A percentile compares a stretch with the other conserved stretches of the same genome.
Evolutionary conservation across 1,284 basidiomycete species (phyloP).

Genomic region (Trametes hirsuta): DNA sequence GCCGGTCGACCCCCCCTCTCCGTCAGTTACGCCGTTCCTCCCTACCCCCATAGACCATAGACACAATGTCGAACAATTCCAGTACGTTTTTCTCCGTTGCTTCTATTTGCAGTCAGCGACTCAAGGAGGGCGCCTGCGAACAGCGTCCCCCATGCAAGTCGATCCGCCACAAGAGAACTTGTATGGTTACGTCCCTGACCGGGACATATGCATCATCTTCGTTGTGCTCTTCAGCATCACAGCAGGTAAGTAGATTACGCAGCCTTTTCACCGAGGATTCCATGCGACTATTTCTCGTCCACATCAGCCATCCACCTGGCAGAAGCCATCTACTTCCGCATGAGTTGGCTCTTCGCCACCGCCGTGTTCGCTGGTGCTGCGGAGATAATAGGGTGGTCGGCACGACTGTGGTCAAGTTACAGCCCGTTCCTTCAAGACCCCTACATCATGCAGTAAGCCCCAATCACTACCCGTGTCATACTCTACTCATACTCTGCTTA

Average conservation of each 20-base stretch:
- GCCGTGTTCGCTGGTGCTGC: constrained; percentile 24
- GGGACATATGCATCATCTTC: constrained; percentile 17
- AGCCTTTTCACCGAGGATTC: neutral
- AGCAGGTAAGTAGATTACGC: constrained; percentile 9
- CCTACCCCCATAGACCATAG: neutral
- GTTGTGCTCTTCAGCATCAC: constrained; percentile 18
- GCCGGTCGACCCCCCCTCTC: constrained; percentile 5
- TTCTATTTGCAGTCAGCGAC: neutral
- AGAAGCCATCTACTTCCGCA: constrained; percentile 4
- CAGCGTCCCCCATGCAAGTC: neutral
- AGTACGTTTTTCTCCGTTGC: neutral
- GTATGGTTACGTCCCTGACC: constrained; percentile 16
- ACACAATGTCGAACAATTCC: neutral
- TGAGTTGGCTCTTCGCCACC: constrained; percentile 13
- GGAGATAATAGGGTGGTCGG: constrained; percentile 55
- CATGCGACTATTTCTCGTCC: neutral
- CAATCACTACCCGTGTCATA: constrained; percentile 34
- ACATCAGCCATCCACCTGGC: neutral
- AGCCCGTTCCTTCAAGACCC: constrained; percentile 25
- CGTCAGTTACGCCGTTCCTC: neutral
- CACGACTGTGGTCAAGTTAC: constrained; percentile 37
- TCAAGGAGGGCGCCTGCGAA: neutral
- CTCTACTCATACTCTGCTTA: constrained; percentile 29
- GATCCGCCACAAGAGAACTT: neutral
- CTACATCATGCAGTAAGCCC: constrained; percentile 37